Conservation (phyloP, 2,329 filamentous ascomycete genomes). For the Phaeosphaeria sp. region DNA sequence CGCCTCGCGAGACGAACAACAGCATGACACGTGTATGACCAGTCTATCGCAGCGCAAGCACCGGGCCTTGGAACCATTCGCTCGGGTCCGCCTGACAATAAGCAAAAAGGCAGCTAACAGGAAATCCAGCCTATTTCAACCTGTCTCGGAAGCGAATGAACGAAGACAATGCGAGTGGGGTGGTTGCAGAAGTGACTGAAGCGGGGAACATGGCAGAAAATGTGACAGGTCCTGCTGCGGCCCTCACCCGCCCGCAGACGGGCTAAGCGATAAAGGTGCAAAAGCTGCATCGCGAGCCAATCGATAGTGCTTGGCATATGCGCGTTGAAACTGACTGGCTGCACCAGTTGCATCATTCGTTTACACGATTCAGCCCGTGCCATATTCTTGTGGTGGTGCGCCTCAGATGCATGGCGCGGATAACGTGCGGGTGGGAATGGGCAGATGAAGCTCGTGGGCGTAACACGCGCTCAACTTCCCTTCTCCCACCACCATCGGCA, state of each 20-base stretch:
- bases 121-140: slow-evolving; percentile 14
- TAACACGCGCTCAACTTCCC: slow-evolving; percentile 1
- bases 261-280: slow-evolving; percentile 38
- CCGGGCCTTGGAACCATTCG: slow-evolving; percentile 9
- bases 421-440: slow-evolving; percentile 14
- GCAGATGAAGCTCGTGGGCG: background rate
- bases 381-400: slow-evolving; percentile 10
- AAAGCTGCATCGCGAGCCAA: slow-evolving; percentile 31
- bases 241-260: slow-evolving; percentile 34
- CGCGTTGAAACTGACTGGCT: slow-evolving; percentile 38
- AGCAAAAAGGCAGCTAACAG: background rate
- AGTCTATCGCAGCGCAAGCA: slow-evolving; percentile 2
- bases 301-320: slow-evolving; percentile 39
- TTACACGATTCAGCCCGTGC: slow-evolving; percentile 21
- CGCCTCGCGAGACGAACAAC: slow-evolving; percentile 30
- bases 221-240: slow-evolving; percentile 43
- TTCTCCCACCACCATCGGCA: background rate
- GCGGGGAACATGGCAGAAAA: slow-evolving; percentile 23
- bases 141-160: slow-evolving; percentile 28
- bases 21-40: slow-evolving; percentile 45
- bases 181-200: background rate
- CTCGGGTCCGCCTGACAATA: slow-evolving; percentile 30
- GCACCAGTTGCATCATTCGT: slow-evolving; percentile 22
- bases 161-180: slow-evolving; percentile 11
- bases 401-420: slow-evolving; percentile 12